Conservation (phyloP, 1,284 basidiomycete genomes). For the Vanrija pseudolonga region DNA sequence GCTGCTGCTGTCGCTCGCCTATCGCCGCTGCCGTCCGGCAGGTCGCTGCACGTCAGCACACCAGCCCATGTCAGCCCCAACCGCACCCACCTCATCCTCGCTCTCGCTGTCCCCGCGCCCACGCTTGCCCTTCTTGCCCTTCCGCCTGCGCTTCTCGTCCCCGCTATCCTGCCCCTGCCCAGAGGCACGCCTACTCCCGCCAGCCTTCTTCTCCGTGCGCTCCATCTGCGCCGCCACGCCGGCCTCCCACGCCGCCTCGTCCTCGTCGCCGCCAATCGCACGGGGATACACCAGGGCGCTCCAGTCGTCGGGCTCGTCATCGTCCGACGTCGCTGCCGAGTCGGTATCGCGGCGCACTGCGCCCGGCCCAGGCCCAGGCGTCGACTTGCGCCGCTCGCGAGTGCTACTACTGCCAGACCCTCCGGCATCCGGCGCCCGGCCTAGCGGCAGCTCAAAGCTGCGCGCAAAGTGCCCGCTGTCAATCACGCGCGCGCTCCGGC, state of each 20-base stretch:
- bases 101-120: conserved; percentile 5
- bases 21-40: conserved; percentile 3
- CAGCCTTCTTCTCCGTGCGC: neutral
- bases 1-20: neutral
- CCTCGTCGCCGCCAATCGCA: conserved; percentile 4
- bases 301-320: conserved; percentile 8
- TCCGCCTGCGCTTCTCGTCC: neutral
- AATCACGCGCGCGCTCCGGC: conserved; percentile 12
- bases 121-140: neutral
- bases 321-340: neutral
- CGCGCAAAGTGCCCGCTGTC: conserved; percentile 16
- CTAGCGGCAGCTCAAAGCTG: conserved; percentile 12
- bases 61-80: neutral
- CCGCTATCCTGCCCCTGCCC: neutral
- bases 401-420: too few relatives aligned
- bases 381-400: neutral
- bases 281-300: conserved; percentile 6
- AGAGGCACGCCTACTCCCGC: neutral
- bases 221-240: conserved; percentile 10
- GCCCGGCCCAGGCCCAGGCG: too few relatives aligned
- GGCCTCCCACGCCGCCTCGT: conserved; percentile 10
- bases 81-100: conserved; percentile 1
- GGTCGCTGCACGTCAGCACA: conserved; percentile 3
- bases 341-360: neutral
- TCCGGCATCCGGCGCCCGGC: neutral